Base-by-base conservation (phyloP, 768 basidiomycete genomes). In the Austroboletus festivus region DNA sequence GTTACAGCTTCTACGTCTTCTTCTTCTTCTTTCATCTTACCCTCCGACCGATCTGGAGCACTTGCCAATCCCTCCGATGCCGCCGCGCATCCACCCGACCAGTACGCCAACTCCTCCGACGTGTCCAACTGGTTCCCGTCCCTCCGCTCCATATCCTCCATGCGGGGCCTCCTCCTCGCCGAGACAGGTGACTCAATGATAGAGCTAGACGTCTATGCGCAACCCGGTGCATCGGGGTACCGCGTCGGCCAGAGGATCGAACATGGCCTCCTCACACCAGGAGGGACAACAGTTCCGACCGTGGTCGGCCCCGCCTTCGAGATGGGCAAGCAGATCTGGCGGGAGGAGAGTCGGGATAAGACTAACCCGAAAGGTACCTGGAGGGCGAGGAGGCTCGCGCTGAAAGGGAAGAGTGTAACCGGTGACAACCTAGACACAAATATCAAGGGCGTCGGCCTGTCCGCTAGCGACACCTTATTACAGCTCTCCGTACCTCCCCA, bases 401-500 rank as follows among this genome's bases (percentile, higher is more conserved):
- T 19, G 4, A 56, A 46, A 22, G 48, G 34, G 16, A 54, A 43
- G 42, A 26, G 35, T 19, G 56, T 34, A 12, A n/a, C 23, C 6
- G 42, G 34, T 12, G 61, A 47, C 42, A 46, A 53, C 37, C 3
- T 35, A 9, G 18, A 12, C 43, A 34, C 47, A 46, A 30, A 48
- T 8, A 42, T 44, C 34, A 52, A 52, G 6, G 51, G 52, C 48
- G 55, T 56, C 18, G 52, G 71, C 75, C 30, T 71, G 61, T 46
- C 73, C 73, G 42, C 76, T 72, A 66, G 64, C 40, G 77, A 76
- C 20, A 85, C 82, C 18, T 68, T 85, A 35, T 70, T 84, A 40
- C 78, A 71, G 56, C 64, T 73, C 38, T 74, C 76, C n/a, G 73
- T 70, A 15, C 68, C 76, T 4, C 72, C 79, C 23, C 68, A 70